Evolutionary conservation across 2,329 filamentous ascomycete genomes (phyloP), one percentile per base, ranked within the genome.

Genomic region (Xylaria sp.): DNA sequence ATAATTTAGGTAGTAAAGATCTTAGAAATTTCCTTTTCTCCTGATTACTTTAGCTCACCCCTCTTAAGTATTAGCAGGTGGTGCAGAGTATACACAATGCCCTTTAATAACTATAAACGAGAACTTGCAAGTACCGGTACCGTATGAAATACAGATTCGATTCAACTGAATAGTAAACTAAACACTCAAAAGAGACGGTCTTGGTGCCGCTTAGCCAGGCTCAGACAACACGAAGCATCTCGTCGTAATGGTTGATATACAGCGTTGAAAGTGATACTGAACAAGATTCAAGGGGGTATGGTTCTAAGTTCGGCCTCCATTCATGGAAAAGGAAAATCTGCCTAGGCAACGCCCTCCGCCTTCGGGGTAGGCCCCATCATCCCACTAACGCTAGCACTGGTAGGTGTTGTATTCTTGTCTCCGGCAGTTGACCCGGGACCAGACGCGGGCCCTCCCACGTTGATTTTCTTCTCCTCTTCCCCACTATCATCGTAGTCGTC

Each of bases 401-500:
- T 75, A 0, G 83, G 79, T 21, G 80, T 76, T 5, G 72, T 71
- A 61, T 72, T 81, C 71, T 85, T 86, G 39, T 86, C 83, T 13
- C 73, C 76, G 16, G 81, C 71, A 3, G 76, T 71, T 17, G 81
- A 78, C 7, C 66, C 62, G 9, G 71, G 64, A 16, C 71, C 71
- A 8, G 78, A 75, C 7, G 73, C 70, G 13, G 81, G 74, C 1
- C 74, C 79, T 7, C 67, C 64, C 13, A 69, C 64, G 2, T 66
- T 71, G 1, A 71, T 69, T 70, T 88, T 88, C 75, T 88, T 87
- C 52, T 94, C 89, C 55, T 97, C 93, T 62, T 96, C 92, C 4
- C 85, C 91, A 52, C 92, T 93, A 66, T 97, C 93, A 70, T 97
- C 93, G 66, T 99, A 97, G 70, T 97, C 90, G 71, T 99, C 94